Evolutionary conservation across 208 protist genomes (phyloP).

Genomic region (Leishmania tropica): DNA sequence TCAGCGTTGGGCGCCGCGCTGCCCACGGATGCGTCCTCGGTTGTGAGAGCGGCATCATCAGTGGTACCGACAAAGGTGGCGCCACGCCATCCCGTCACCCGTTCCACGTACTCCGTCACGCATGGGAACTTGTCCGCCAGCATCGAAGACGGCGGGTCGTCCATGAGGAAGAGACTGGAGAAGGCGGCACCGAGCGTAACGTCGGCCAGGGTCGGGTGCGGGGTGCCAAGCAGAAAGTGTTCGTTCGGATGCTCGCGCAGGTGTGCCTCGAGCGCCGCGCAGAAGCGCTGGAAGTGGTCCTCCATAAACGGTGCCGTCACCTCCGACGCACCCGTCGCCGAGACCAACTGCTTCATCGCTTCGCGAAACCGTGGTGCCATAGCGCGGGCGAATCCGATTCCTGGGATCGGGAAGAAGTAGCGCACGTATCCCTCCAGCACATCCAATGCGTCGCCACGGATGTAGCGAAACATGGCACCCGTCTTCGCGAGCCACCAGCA

Average conservation of each 20-base stretch:
- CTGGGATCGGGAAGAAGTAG: slow-evolving; percentile 72
- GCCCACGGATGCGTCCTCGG: not conserved
- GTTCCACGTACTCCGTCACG: slow-evolving; percentile 73
- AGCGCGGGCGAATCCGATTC: slow-evolving; percentile 42
- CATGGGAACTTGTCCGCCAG: slow-evolving; percentile 67
- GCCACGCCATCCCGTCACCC: slow-evolving; percentile 78
- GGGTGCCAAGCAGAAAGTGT: slow-evolving; percentile 75
- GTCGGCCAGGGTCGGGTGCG: slow-evolving; percentile 84
- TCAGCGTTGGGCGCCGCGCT: not conserved
- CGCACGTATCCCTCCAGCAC: slow-evolving; percentile 73
- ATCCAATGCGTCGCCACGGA: slow-evolving; percentile 53
- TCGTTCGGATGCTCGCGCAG: slow-evolving; percentile 43
- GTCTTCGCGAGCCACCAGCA: slow-evolving; percentile 86
- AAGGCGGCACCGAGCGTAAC: slow-evolving; percentile 80
- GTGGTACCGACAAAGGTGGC: slow-evolving; percentile 22
- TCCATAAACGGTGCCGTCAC: slow-evolving; percentile 74
- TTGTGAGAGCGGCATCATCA: not conserved
- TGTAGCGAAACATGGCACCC: slow-evolving; percentile 79
- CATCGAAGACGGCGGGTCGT: slow-evolving; percentile 71
- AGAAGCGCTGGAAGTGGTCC: slow-evolving; percentile 83
- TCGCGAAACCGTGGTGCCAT: slow-evolving; percentile 52
- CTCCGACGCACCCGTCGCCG: slow-evolving; percentile 60
- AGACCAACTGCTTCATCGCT: slow-evolving; percentile 57
- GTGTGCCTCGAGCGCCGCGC: slow-evolving; percentile 69
- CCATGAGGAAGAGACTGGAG: slow-evolving; percentile 76